Percentiles rank a stretch among this genome's conserved stretches.
Conservation (phyloP, 2,329 filamentous ascomycete genomes). For the Hirsutella minnesotensis region DNA sequence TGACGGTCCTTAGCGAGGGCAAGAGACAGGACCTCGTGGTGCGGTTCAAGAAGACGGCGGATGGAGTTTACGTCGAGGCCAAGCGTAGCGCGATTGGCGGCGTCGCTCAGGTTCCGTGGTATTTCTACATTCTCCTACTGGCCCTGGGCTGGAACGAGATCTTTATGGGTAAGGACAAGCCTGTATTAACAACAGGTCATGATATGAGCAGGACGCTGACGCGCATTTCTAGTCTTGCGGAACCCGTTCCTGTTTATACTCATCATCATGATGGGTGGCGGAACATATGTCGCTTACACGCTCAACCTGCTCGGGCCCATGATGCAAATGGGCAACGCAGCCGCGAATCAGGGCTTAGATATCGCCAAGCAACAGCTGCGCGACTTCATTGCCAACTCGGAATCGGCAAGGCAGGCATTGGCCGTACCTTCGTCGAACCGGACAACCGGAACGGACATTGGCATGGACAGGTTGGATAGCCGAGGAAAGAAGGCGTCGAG, state of each 20-base stretch:
- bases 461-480: constrained; percentile 49
- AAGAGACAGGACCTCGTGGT: constrained; percentile 88
- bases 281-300: constrained; percentile 80
- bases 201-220: background rate
- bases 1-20: constrained; percentile 81
- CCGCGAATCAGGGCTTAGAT: constrained; percentile 72
- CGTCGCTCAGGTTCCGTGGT: constrained; percentile 84
- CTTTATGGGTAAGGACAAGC: constrained; percentile 58
- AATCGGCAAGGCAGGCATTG: constrained; percentile 73
- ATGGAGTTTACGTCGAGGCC: constrained; percentile 95
- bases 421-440: constrained; percentile 50
- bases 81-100: constrained; percentile 95
- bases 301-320: constrained; percentile 95
- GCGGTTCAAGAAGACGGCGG: constrained; percentile 95
- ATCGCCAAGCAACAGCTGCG: constrained; percentile 86
- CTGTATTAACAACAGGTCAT: constrained; percentile 4
- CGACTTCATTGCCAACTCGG: constrained; percentile 80
- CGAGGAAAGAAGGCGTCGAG: constrained; percentile 37
- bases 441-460: constrained; percentile 31
- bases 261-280: constrained; percentile 63
- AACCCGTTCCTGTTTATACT: constrained; percentile 91
- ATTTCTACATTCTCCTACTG: constrained; percentile 84
- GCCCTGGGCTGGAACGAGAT: constrained; percentile 99
- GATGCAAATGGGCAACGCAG: constrained; percentile 87
- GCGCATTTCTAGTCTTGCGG: constrained; percentile 57